Evolutionary conservation across 148 eudicot genomes (phyloP).

Genomic region (Arbutus unedo): DNA sequence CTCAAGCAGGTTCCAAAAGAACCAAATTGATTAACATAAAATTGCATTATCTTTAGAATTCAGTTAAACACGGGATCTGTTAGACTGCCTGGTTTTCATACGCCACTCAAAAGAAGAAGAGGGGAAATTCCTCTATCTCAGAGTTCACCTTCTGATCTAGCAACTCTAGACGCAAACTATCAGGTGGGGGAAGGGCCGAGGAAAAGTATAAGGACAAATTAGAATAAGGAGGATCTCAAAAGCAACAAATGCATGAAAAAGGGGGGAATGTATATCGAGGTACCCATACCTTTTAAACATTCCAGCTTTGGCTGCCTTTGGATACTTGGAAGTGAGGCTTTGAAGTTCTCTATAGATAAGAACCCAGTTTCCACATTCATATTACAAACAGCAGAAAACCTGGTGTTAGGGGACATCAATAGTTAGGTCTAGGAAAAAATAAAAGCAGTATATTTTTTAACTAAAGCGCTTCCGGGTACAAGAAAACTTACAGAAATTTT

Average conservation of each 20-base stretch:
- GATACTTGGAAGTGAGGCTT: conserved; percentile 47
- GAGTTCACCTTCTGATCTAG: neutral
- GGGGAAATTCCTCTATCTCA: neutral
- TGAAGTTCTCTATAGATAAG: conserved; percentile 63
- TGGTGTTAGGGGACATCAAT: conserved; percentile 20
- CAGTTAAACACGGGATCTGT: neutral
- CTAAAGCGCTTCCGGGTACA: neutral
- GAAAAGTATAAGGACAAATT: neutral
- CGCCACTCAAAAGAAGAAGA: neutral
- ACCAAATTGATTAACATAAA: neutral
- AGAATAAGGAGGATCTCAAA: neutral
- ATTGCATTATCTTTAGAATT: neutral
- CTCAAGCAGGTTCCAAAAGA: neutral
- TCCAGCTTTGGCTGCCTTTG: conserved; percentile 77
- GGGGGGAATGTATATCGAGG: neutral
- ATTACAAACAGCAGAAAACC: conserved; percentile 67
- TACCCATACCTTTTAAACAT: conserved; percentile 56
- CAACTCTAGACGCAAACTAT: neutral
- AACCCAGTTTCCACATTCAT: conserved; percentile 69
- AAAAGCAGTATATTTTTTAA: neutral
- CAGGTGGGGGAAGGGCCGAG: neutral
- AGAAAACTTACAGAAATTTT: conserved; percentile 77
- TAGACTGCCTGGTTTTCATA: neutral
- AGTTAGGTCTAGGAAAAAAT: conserved; percentile 6
- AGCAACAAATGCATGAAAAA: neutral